Evolutionary conservation across 768 basidiomycete species (phyloP), one percentile per base, ranked within the genome.

Genomic region (Boletus rubescentipes): DNA sequence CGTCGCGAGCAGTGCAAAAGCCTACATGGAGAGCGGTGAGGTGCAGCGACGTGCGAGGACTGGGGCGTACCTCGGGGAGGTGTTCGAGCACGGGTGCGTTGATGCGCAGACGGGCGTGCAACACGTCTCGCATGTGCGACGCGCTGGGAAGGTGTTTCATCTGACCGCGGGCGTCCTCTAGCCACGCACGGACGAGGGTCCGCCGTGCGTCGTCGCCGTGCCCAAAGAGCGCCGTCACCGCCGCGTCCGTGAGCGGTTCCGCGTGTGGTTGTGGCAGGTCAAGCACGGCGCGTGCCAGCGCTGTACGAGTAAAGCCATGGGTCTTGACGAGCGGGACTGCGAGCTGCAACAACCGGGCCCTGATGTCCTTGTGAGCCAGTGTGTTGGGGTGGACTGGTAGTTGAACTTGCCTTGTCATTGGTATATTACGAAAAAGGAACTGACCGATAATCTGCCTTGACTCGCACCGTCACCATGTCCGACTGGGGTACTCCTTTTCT

Each of bases 171-270:
- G 86, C 90, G 54, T 85, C 81, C 18, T 85, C 79, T 34, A 93
- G 64, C 90, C 91, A 93, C 0, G 85, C 86, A n/a, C 75, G 68
- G 39, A 91, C 77, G 29, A 93, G 75, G 5, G 79, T 80, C 49
- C 77, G 76, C 14, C 85, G 75, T 2, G 91, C 88, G 30, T 80
- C 68, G 51, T 88, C 82, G 21, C 86, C 91, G 14, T 65, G 60
- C 9, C 91, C 91, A 70, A 92, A 93, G 7, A 93, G 73, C 7
- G 86, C 79, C 2, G 85, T 81, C 20, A 93, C 80, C 0, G 89
- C 85, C 0, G 76, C 72, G 53, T 92, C 89, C 1, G 85, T 79
- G 20, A 93, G 81, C 8, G 87, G 88, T 51, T 78, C 72, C 1
- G 76, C 21, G 61, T 84, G 85, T 0, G 72, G 75, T 55, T 72